A percentile compares a stretch with the other conserved stretches of the same genome.
Evolutionary conservation across 495 filamentous ascomycete genomes (phyloP).

Genomic region (Xylaria bambusicola): DNA sequence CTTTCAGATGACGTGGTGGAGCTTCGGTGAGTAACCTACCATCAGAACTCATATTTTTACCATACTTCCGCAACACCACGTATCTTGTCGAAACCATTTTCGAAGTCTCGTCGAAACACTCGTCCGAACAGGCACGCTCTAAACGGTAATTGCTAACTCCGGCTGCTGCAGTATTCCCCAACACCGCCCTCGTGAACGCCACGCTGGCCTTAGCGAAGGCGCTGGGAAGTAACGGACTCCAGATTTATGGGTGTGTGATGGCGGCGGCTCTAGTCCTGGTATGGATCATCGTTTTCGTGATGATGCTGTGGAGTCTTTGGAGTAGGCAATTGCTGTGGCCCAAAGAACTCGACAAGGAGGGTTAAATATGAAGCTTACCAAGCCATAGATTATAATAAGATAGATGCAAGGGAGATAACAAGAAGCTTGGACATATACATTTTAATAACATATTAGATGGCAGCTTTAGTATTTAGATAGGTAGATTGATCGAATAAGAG

Average conservation of each 20-base stretch:
- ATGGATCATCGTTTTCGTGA: constrained; percentile 68
- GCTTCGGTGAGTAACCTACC: constrained; percentile 54
- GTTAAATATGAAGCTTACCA: constrained; percentile 39
- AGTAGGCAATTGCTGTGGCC: constrained; percentile 70
- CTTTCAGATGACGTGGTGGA: constrained; percentile 89
- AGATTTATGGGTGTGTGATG: constrained; percentile 69
- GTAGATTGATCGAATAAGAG: background rate
- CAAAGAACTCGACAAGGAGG: constrained; percentile 49
- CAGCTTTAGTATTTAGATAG: no score
- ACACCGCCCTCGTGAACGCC: constrained; percentile 73
- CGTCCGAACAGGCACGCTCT: background rate
- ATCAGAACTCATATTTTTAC: background rate
- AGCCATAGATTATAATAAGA: constrained; percentile 38
- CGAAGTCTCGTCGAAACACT: no score
- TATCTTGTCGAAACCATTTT: no score
- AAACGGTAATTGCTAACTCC: background rate
- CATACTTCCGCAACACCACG: no score
- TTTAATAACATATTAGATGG: background rate
- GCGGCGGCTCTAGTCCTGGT: constrained; percentile 62
- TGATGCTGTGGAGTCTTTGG: constrained; percentile 70
- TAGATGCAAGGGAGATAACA: no score
- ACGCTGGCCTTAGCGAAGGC: constrained; percentile 71
- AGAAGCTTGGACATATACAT: constrained; percentile 34
- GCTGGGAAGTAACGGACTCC: constrained; percentile 61
- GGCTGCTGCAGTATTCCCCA: constrained; percentile 59